Evolutionary conservation across 2,329 filamentous ascomycete species (phyloP).

Genomic region (Beauveria asiatica): DNA sequence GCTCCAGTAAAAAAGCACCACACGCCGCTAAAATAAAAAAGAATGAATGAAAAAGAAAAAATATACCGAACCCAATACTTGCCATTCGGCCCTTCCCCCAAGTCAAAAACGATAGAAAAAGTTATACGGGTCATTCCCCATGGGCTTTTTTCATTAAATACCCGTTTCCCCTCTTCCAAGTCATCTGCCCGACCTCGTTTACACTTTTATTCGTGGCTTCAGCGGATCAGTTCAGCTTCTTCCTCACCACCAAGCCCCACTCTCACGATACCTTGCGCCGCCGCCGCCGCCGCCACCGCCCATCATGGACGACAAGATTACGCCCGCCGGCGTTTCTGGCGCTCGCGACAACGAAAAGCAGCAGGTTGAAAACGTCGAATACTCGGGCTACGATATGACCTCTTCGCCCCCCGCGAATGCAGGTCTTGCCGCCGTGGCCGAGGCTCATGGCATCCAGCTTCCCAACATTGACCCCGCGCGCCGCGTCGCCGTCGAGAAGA

Average conservation of each 20-base stretch:
- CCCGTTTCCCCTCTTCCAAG: neutral
- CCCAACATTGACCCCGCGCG: constrained; percentile 34
- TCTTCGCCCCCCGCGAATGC: neutral
- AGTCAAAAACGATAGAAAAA: neutral
- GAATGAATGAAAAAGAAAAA: neutral
- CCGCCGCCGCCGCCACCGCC: neutral
- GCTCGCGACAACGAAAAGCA: neutral
- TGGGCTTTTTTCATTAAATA: neutral
- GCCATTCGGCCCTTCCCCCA: constrained; percentile 5
- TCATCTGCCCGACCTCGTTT: neutral
- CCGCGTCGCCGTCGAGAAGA: constrained; percentile 50
- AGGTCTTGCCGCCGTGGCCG: neutral
- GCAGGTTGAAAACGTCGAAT: constrained; percentile 7
- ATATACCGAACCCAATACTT: neutral
- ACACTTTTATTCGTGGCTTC: neutral
- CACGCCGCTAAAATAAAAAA: neutral
- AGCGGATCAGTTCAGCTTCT: neutral
- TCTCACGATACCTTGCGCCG: neutral
- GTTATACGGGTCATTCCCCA: neutral
- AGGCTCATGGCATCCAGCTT: neutral
- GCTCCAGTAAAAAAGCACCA: neutral
- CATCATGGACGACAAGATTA: constrained; percentile 11
- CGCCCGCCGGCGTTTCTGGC: neutral
- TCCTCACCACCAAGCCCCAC: neutral
- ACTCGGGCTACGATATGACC: neutral